Evolutionary conservation across 2,329 filamentous ascomycete genomes (phyloP), one percentile per base, ranked within the genome.

Genomic region (Diaporthe sp.): DNA sequence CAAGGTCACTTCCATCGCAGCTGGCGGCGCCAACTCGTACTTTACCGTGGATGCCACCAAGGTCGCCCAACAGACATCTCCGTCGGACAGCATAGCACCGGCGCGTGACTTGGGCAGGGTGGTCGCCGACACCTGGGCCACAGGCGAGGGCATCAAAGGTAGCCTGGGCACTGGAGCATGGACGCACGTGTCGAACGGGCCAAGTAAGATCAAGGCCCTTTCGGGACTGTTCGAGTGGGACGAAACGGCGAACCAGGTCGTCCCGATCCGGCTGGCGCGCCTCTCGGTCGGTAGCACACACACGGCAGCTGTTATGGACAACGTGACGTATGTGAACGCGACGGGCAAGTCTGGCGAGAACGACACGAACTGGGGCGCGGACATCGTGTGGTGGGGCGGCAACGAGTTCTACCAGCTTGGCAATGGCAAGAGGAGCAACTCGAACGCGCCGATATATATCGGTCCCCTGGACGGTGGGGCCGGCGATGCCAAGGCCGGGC

Each of bases 371-470:
- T 98, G 92, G 91, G 97, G 97, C 66, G 92, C 93, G 6, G 97
- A 98, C 82, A 92, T 96, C 40, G 83, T 98, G 1, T 97, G 95
- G 87, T 99, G 96, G 95, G 97, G 97, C 76, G 95, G 95, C 71
- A 99, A 98, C 80, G 96, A 98, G 85, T 91, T 93, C 82, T 98
- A 94, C 83, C 97, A 99, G 84, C 90, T 99, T 35, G 97, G 97
- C 17, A 98, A 94, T 0, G 96, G 97, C 38, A 97, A 94, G 86
- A 87, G 96, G 76, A 97, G 91, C 80, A 98, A 98, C 80, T 81
- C 94, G 13, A 90, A 91, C 70, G 88, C 89, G 17, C 97, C 97
- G 1, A 88, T 89, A 2, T 96, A 98, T 81, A 95, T 98, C 71
- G 90, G 91, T 42, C 93, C 95, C 19, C 83, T 96, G 55, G 95